A percentile compares a stretch with the other conserved stretches of the same genome.
These are phyloP conservation scores for Flaveria trinervia DNA, from an alignment of 129 eudicot species.

Conservation along the genomic window DNA sequence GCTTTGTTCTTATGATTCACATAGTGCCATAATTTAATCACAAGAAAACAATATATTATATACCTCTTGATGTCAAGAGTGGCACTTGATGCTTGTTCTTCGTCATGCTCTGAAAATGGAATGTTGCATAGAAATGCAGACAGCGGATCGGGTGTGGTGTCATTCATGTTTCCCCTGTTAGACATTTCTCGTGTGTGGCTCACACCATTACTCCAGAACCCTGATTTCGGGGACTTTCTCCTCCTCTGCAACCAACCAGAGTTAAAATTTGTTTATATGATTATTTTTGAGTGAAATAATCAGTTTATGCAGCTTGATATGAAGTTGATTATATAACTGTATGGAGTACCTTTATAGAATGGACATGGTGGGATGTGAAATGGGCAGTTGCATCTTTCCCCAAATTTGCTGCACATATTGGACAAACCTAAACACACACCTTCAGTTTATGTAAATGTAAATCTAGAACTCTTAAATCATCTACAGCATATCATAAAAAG, in stretches of 20 bases:
- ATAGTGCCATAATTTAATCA: neutral
- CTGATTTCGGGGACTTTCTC: constrained; percentile 59
- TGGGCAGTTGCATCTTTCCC: constrained; percentile 78
- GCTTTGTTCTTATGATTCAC: neutral
- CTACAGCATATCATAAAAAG: neutral
- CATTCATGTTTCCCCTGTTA: constrained; percentile 41
- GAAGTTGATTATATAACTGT: neutral
- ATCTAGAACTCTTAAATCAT: neutral
- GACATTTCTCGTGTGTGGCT: constrained; percentile 44
- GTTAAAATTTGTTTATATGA: neutral
- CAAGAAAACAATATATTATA: neutral
- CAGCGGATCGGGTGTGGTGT: constrained; percentile 67
- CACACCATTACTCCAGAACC: constrained; percentile 51
- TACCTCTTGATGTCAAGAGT: constrained; percentile 54
- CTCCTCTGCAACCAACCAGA: constrained; percentile 51
- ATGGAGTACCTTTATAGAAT: constrained; percentile 68
- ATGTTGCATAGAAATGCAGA: constrained; percentile 56
- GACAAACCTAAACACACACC: constrained; percentile 77
- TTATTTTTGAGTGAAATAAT: neutral
- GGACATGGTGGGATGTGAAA: constrained; percentile 70
- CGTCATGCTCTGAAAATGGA: constrained; percentile 41
- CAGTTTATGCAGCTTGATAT: neutral
- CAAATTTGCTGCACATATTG: constrained; percentile 81
- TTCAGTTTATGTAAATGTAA: constrained; percentile 3
- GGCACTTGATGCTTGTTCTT: constrained; percentile 35